Percentiles rank a stretch among this genome's conserved stretches.
Evolutionary conservation across 2,329 filamentous ascomycete genomes (phyloP).

Genomic region (Phialophora expanda): DNA sequence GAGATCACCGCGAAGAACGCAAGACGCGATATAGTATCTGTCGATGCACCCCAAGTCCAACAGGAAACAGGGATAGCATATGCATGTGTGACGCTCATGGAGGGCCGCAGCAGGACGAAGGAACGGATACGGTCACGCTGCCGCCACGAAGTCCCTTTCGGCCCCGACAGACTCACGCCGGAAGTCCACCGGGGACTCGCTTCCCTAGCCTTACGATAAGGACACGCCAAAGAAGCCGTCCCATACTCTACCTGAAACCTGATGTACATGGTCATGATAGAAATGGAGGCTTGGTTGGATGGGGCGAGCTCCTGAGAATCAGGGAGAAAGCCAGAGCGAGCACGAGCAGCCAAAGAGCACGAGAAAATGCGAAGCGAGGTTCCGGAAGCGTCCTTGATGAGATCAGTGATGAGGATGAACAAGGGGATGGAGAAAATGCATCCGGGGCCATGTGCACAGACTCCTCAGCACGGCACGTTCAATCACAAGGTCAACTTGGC

Average conservation of each 20-base stretch:
- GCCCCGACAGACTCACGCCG: background rate
- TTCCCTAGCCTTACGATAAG: slow-evolving; percentile 1
- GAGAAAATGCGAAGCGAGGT: background rate
- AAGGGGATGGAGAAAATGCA: background rate
- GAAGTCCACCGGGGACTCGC: background rate
- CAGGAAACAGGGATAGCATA: slow-evolving; percentile 6
- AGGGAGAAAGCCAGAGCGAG: slow-evolving; percentile 43
- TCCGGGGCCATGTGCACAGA: slow-evolving; percentile 19
- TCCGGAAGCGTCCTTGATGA: background rate
- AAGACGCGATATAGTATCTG: background rate
- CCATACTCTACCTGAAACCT: slow-evolving; percentile 49
- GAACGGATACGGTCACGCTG: background rate
- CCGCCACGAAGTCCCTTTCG: slow-evolving; percentile 11
- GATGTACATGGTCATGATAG: slow-evolving; percentile 51
- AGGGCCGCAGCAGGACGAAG: background rate
- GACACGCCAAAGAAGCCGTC: background rate
- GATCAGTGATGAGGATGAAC: background rate
- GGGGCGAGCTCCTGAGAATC: slow-evolving; percentile 51
- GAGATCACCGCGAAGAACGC: background rate
- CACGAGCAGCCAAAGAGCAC: background rate
- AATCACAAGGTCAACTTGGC: background rate
- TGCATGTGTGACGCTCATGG: slow-evolving; percentile 15
- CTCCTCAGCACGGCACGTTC: slow-evolving; percentile 5
- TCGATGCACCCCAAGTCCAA: background rate
- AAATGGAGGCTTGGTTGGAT: slow-evolving; percentile 52